Evolutionary conservation across 176 grass and related monocot genomes (phyloP).

Genomic region (Triticum monococcum): DNA sequence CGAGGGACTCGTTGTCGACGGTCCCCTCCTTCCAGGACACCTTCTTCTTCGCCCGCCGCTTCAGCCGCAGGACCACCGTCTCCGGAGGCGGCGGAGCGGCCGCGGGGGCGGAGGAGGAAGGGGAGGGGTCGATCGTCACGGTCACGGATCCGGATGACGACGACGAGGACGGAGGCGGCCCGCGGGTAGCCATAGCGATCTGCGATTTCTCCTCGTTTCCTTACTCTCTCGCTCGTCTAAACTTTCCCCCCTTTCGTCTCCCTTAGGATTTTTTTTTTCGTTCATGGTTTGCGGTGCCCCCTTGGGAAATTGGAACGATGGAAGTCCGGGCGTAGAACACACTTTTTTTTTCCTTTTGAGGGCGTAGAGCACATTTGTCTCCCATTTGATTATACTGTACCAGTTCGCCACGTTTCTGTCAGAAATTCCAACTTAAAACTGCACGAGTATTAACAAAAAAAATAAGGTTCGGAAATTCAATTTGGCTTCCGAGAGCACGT

Average conservation of each 20-base stretch:
- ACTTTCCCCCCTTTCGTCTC: not conserved
- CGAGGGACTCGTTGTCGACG: conserved; percentile 93
- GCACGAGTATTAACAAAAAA: too few relatives aligned
- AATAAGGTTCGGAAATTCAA: too few relatives aligned
- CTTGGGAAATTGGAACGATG: too few relatives aligned
- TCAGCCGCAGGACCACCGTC: conserved; percentile 70
- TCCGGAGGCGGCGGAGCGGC: conserved; percentile 32
- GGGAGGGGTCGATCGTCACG: conserved; percentile 42
- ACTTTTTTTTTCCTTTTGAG: too few relatives aligned
- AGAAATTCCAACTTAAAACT: too few relatives aligned
- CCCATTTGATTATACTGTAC: too few relatives aligned
- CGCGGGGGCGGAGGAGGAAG: conserved; percentile 5
- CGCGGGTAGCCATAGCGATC: conserved; percentile 31
- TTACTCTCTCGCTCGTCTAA: not conserved
- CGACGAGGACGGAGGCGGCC: conserved; percentile 1
- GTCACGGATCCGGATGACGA: conserved; percentile 53
- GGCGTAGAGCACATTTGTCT: too few relatives aligned
- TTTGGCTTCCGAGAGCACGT: too few relatives aligned
- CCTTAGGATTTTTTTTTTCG: too few relatives aligned
- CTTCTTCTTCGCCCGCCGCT: conserved; percentile 78
- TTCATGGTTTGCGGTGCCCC: too few relatives aligned
- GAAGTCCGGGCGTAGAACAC: too few relatives aligned
- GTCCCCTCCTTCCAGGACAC: conserved; percentile 96
- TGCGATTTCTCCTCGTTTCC: not conserved
- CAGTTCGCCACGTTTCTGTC: too few relatives aligned